Evolutionary conservation across 176 grass and related monocot genomes (phyloP).

Genomic region (Lolium multiflorum): DNA sequence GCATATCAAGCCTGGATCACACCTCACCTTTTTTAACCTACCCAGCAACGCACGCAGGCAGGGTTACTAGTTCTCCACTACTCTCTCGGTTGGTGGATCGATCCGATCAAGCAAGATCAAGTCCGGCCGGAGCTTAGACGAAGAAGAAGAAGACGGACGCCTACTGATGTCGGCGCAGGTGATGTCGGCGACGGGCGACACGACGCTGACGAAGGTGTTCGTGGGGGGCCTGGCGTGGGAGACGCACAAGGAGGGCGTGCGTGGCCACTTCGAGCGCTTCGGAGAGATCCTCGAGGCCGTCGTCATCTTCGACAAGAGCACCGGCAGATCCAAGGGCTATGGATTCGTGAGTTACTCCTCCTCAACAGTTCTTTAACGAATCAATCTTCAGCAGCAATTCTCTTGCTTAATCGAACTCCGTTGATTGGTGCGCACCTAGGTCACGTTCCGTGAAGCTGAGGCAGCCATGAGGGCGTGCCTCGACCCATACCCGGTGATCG

Average conservation of each 20-base stretch:
- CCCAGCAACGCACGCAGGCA: constrained; percentile 4
- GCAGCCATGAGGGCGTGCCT: constrained; percentile 57
- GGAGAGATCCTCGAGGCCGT: constrained; percentile 96
- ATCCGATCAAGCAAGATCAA: background rate
- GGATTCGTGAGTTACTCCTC: constrained; percentile 45
- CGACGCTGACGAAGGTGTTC: constrained; percentile 57
- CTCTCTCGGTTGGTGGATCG: constrained; percentile 40
- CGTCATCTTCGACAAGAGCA: constrained; percentile 79
- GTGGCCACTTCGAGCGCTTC: constrained; percentile 58
- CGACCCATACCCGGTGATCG: constrained; percentile 56
- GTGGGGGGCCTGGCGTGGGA: constrained; percentile 62
- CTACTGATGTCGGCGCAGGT: constrained; percentile 36
- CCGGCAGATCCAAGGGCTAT: constrained; percentile 64
- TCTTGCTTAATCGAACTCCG: background rate
- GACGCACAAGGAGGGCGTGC: constrained; percentile 56
- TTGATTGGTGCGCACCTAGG: constrained; percentile 13
- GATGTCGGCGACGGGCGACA: constrained; percentile 42
- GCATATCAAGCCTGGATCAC: constrained; percentile 54
- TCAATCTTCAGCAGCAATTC: background rate
- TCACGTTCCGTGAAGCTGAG: constrained; percentile 60
- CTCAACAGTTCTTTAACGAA: background rate
- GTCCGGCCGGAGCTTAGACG: background rate
- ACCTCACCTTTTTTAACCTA: constrained; percentile 14
- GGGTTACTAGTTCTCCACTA: background rate
- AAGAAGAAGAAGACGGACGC: constrained; percentile 14